A percentile compares a stretch with the other conserved stretches of the same genome.
phyloP scores from a whole-genome alignment of 202 grass and related monocot genomes.

The Eragrostis tef region DNA sequence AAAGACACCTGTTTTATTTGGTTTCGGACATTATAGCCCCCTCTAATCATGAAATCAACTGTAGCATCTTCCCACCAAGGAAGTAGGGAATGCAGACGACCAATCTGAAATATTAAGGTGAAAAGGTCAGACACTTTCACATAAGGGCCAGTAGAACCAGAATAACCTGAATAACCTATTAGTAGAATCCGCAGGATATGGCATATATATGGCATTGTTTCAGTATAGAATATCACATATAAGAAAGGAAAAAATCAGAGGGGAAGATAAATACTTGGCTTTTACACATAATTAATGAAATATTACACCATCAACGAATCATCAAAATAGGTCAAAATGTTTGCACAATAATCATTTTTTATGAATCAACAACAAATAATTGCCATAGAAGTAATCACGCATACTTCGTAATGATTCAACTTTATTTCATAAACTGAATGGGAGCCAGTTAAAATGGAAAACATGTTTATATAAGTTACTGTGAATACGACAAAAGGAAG shows the following conservation, averaged over 20 bases:
- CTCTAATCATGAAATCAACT: slow-evolving; percentile 87
- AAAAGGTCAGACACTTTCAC: slow-evolving; percentile 11
- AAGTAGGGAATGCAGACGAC: slow-evolving; percentile 78
- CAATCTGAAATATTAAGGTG: slow-evolving; percentile 58
- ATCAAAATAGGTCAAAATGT: neutral
- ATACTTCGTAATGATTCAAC: neutral
- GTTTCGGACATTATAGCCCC: slow-evolving; percentile 87
- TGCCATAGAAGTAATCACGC: neutral
- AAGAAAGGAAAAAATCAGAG: neutral
- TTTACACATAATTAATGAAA: slow-evolving; percentile 11
- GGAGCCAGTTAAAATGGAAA: slow-evolving; percentile 5
- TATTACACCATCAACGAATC: no score
- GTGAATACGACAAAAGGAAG: neutral
- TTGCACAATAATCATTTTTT: slow-evolving; percentile 18
- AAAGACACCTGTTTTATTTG: slow-evolving; percentile 72
- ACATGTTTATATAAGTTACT: neutral
- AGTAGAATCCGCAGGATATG: neutral
- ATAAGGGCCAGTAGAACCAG: neutral
- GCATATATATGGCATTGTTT: neutral
- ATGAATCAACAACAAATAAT: neutral
- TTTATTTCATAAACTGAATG: neutral
- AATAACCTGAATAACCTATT: neutral
- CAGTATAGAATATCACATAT: slow-evolving; percentile 1
- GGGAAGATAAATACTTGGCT: slow-evolving; percentile 10
- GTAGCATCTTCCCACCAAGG: slow-evolving; percentile 97